Conservation (phyloP, 768 basidiomycete genomes). For the Termitomyces sp. region DNA sequence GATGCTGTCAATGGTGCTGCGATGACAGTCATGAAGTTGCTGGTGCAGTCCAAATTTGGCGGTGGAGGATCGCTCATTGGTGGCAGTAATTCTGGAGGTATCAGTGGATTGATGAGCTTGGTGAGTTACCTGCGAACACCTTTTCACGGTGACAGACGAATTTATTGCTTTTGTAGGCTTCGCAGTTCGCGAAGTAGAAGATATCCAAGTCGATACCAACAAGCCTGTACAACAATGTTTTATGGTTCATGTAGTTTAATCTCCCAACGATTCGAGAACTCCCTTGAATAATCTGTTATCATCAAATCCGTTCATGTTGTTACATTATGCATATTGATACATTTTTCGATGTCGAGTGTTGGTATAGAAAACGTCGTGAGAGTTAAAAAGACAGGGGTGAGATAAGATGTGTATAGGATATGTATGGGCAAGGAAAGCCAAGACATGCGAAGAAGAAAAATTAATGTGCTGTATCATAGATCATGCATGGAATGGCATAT, state of each 20-base stretch:
- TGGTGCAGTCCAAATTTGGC: slow-evolving; percentile 68
- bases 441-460: no score
- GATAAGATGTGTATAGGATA: no score
- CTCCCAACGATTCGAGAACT: no score
- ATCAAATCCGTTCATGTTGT: no score
- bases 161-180: slow-evolving; percentile 21
- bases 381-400: not conserved
- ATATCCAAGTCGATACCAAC: no score
- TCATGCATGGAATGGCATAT: not conserved
- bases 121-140: slow-evolving; percentile 37
- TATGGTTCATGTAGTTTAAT: no score
- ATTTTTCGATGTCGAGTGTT: not conserved
- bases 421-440: not conserved
- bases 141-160: not conserved
- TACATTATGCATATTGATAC: no score
- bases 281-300: no score
- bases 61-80: slow-evolving; percentile 35
- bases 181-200: slow-evolving; percentile 22
- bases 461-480: not conserved
- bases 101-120: slow-evolving; percentile 58
- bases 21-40: slow-evolving; percentile 81
- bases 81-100: slow-evolving; percentile 69
- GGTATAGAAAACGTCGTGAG: not conserved
- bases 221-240: no score
- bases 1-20: slow-evolving; percentile 84